Evolutionary conservation across 108 stramenopile genomes (phyloP).

Genomic region (Heterococcus sp.): DNA sequence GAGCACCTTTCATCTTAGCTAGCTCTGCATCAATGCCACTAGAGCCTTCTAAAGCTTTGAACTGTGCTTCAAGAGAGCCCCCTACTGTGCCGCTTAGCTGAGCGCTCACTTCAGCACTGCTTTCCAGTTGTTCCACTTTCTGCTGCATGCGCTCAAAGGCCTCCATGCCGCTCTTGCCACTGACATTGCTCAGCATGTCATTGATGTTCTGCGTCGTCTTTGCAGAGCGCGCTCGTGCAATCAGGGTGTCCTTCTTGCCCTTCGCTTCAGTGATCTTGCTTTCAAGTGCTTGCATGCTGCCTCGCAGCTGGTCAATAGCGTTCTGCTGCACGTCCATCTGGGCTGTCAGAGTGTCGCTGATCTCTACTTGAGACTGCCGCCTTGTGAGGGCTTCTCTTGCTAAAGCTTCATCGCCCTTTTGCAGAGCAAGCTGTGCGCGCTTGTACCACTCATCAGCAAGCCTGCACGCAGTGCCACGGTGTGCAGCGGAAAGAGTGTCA

Average conservation of each 20-base stretch:
- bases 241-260: slow-evolving; percentile 89
- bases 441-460: slow-evolving; percentile 86
- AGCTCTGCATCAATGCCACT: slow-evolving; percentile 80
- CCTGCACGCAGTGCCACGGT: too few species aligned
- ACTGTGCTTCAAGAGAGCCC: slow-evolving; percentile 73
- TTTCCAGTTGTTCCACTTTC: slow-evolving; percentile 91
- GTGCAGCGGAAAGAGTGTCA: too few species aligned
- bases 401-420: slow-evolving; percentile 84
- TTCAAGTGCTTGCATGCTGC: slow-evolving; percentile 87
- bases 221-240: slow-evolving; percentile 89
- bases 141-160: slow-evolving; percentile 92
- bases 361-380: slow-evolving; percentile 78
- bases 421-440: slow-evolving; percentile 86
- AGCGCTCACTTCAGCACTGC: slow-evolving; percentile 82
- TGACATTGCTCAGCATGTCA: slow-evolving; percentile 87
- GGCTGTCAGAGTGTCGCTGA: slow-evolving; percentile 56
- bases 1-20: slow-evolving; percentile 75
- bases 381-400: slow-evolving; percentile 84
- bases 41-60: slow-evolving; percentile 75
- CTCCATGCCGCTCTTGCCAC: slow-evolving; percentile 83
- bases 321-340: slow-evolving; percentile 77
- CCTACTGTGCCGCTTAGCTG: slow-evolving; percentile 72
- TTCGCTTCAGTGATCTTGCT: slow-evolving; percentile 82
- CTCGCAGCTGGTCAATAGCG: slow-evolving; percentile 79
- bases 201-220: slow-evolving; percentile 89